Percentiles rank a stretch among this genome's conserved stretches.
Conservation (phyloP, 441 rosid species). For the Geranium incanum region DNA sequence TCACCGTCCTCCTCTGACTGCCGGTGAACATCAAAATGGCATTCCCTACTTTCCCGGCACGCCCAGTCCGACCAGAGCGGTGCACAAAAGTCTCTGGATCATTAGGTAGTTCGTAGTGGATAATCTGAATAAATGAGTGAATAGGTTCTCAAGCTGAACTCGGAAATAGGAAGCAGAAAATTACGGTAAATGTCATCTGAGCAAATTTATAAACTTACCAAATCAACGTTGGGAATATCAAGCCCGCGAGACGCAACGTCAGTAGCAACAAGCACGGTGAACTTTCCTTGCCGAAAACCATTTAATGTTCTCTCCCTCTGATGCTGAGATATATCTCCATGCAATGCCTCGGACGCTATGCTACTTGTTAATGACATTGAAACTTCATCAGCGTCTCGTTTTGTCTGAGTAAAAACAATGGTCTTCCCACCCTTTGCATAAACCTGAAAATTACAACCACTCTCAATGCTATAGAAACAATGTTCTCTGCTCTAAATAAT, state of each 20-base stretch:
- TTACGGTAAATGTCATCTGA: not conserved
- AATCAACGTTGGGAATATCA: constrained; percentile 92
- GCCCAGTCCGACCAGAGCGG: constrained; percentile 97
- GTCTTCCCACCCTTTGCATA: constrained; percentile 97
- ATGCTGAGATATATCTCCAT: constrained; percentile 96
- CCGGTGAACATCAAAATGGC: constrained; percentile 73
- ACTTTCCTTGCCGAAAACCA: constrained; percentile 88
- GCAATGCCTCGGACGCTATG: constrained; percentile 90
- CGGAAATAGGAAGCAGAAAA: not conserved
- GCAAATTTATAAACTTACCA: constrained; percentile 41
- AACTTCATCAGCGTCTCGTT: constrained; percentile 95
- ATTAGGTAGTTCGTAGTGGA: constrained; percentile 96
- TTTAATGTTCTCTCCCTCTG: constrained; percentile 97
- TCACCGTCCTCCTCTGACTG: constrained; percentile 84
- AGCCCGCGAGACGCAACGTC: constrained; percentile 98
- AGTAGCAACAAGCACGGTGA: constrained; percentile 94
- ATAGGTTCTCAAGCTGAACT: constrained; percentile 17
- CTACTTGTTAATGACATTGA: constrained; percentile 67
- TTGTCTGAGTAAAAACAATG: constrained; percentile 88
- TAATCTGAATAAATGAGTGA: constrained; percentile 42
- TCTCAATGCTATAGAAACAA: constrained; percentile 9
- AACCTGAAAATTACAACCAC: constrained; percentile 41
- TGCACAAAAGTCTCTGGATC: constrained; percentile 97
- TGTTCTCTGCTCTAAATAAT: not conserved
- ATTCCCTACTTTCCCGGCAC: constrained; percentile 91